These are phyloP conservation scores for Ascoidea asiatica DNA, from an alignment of 805 yeast genomes.

Conservation along the genomic window DNA sequence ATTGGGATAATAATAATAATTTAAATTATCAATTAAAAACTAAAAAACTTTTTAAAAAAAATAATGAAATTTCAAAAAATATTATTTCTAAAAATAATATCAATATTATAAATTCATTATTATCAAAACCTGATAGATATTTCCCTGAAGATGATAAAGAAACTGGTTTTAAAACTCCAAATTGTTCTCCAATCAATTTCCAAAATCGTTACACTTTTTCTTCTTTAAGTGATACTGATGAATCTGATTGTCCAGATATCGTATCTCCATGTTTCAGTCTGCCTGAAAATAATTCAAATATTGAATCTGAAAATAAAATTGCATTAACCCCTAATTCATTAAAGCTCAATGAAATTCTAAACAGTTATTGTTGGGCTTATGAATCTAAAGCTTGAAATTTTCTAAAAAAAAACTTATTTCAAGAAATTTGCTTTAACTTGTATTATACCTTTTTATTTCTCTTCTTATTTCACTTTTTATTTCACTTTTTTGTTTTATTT, in stretches of 20 bases:
- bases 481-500: too few relatives aligned
- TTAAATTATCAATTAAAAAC: constrained; percentile 11
- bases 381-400: too few relatives aligned
- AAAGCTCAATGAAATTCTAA: too few relatives aligned
- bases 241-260: background rate
- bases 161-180: constrained; percentile 4
- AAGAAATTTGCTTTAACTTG: too few relatives aligned
- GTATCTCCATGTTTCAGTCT: background rate
- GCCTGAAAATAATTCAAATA: background rate
- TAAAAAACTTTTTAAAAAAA: constrained; percentile 1
- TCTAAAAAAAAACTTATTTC: too few relatives aligned
- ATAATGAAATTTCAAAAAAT: constrained; percentile 2
- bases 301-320: too few relatives aligned
- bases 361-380: too few relatives aligned
- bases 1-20: constrained; percentile 11
- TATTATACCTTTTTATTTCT: too few relatives aligned
- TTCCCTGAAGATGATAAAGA: constrained; percentile 4
- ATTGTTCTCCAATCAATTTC: background rate
- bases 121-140: background rate
- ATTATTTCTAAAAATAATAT: background rate
- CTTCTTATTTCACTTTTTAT: too few relatives aligned
- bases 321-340: too few relatives aligned
- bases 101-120: background rate
- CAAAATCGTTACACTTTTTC: background rate
- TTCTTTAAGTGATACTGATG: background rate